These are phyloP conservation scores for Debaryomyces subglobosus DNA, from an alignment of 1,139 yeast species.

Conservation along the genomic window DNA sequence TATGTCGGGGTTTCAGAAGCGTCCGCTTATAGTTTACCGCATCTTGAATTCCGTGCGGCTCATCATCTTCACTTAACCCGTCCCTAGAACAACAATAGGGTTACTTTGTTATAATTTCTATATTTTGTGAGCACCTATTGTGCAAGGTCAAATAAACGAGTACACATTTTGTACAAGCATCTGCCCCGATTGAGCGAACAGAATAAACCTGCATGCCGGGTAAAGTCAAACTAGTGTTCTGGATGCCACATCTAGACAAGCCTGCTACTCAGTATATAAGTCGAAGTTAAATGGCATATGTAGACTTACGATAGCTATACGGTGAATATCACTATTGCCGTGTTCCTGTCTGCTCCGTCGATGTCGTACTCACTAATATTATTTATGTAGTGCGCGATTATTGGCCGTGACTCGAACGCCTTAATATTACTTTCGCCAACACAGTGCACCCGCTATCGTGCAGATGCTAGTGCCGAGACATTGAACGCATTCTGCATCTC, in stretches of 20 bases:
- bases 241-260: too few relatives aligned
- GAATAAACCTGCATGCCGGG: background rate
- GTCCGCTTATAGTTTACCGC: slow-evolving; percentile 2
- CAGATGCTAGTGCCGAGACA: background rate
- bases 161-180: background rate
- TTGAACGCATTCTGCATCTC: background rate
- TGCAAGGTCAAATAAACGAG: background rate
- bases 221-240: too few relatives aligned
- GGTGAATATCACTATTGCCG: background rate
- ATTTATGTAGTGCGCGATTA: background rate
- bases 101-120: background rate
- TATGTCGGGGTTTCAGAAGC: background rate
- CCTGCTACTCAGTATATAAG: too few relatives aligned
- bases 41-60: background rate
- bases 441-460: background rate
- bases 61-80: background rate
- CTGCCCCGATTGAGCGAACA: background rate
- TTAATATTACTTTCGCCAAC: background rate
- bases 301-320: background rate
- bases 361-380: background rate
- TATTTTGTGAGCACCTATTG: background rate
- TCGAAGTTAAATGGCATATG: too few relatives aligned
- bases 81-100: background rate
- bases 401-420: background rate
- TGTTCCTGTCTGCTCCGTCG: background rate